A percentile compares a stretch with the other conserved stretches of the same genome.
These are phyloP conservation scores for Petrea volubilis DNA, from an alignment of 257 asterid genomes.

Conservation along the genomic window DNA sequence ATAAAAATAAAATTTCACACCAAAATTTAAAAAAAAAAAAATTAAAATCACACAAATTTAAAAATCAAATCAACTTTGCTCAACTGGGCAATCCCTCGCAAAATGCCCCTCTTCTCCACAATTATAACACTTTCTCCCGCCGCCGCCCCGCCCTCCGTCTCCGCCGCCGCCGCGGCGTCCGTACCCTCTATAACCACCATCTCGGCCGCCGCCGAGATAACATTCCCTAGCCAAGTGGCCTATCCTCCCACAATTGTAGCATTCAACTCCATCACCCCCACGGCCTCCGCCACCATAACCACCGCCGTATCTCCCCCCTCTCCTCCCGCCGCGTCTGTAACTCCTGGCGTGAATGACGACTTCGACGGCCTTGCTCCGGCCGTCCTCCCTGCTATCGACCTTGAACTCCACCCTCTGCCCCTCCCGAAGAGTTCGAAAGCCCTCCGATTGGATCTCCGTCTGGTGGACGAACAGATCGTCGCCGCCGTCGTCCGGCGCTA, in stretches of 20 bases:
- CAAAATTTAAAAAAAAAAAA: constrained; percentile 6
- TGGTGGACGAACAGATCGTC: constrained; percentile 61
- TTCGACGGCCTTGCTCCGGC: constrained; percentile 45
- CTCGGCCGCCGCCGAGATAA: constrained; percentile 10
- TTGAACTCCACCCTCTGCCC: constrained; percentile 52
- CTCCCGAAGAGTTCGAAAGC: constrained; percentile 56
- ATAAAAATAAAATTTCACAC: neutral
- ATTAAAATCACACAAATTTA: neutral
- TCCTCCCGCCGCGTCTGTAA: constrained; percentile 22
- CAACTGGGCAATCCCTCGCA: constrained; percentile 50
- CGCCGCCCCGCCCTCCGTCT: constrained; percentile 29
- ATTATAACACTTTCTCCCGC: constrained; percentile 40
- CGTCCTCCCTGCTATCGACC: constrained; percentile 44
- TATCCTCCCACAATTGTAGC: constrained; percentile 17
- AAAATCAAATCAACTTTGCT: constrained; percentile 23
- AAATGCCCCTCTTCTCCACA: constrained; percentile 61
- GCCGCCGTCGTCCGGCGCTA: constrained; percentile 49
- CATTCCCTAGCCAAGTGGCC: constrained; percentile 54
- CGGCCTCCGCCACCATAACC: constrained; percentile 20
- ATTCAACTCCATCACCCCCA: constrained; percentile 30
- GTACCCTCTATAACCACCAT: neutral
- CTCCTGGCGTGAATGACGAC: constrained; percentile 37
- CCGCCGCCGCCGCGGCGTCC: constrained; percentile 31
- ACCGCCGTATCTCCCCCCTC: constrained; percentile 28
- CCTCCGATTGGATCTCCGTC: constrained; percentile 50